These are phyloP conservation scores for Flaveria floridana DNA, from an alignment of 140 eudicot species.

Conservation along the genomic window DNA sequence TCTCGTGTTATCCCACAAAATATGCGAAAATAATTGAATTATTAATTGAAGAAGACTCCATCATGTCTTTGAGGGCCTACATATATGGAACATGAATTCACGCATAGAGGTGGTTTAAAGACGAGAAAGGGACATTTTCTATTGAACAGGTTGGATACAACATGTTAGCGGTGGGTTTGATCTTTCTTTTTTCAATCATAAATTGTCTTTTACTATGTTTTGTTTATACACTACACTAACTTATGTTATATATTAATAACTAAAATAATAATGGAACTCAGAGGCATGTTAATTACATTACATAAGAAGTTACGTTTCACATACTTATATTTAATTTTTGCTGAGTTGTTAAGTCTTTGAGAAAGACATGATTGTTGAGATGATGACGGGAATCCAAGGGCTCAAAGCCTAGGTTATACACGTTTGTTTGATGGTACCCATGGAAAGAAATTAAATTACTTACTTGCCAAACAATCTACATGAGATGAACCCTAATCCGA, in stretches of 20 bases:
- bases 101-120: conserved; percentile 36
- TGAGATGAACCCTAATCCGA: background rate
- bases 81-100: conserved; percentile 24
- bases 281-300: no score
- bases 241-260: no score
- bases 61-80: conserved; percentile 43
- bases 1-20: conserved; percentile 7
- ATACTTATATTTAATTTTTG: background rate
- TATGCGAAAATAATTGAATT: background rate
- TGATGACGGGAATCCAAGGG: no score
- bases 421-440: no score
- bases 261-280: no score
- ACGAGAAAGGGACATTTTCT: conserved; percentile 52
- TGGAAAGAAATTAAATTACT: background rate
- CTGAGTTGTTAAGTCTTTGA: no score
- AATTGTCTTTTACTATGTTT: conserved; percentile 1
- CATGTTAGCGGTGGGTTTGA: conserved; percentile 61
- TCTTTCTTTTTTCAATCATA: conserved; percentile 33
- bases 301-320: background rate
- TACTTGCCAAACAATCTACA: background rate
- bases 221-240: no score
- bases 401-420: no score
- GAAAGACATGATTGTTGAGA: no score
- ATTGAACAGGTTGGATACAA: conserved; percentile 46
- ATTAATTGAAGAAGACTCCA: conserved; percentile 7